Conservation (phyloP, 495 filamentous ascomycete genomes). For the Lophiotrema nucula region DNA sequence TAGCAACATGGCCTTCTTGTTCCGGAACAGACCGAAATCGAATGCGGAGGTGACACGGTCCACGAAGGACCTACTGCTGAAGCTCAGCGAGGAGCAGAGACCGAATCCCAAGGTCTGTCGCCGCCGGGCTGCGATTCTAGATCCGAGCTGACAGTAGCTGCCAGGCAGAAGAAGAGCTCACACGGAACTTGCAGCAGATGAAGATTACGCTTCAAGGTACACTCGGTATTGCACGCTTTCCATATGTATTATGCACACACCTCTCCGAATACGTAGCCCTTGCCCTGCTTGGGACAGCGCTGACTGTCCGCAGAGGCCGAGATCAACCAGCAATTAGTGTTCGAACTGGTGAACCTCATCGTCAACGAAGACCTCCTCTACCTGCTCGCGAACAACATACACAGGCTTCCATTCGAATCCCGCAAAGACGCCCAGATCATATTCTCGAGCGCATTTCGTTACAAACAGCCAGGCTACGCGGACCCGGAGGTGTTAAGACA, state of each 20-base stretch:
- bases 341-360: slow-evolving; percentile 72
- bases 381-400: slow-evolving; percentile 72
- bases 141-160: slow-evolving; percentile 2
- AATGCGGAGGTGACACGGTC: slow-evolving; percentile 56
- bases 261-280: not conserved
- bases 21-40: slow-evolving; percentile 63
- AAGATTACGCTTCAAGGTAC: slow-evolving; percentile 46
- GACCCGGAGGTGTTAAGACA: slow-evolving; percentile 83
- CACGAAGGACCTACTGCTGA: slow-evolving; percentile 56
- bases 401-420: slow-evolving; percentile 87
- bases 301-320: slow-evolving; percentile 64
- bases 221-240: slow-evolving; percentile 29
- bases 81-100: slow-evolving; percentile 42
- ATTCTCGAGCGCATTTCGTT: slow-evolving; percentile 83
- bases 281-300: slow-evolving; percentile 1
- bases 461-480: slow-evolving; percentile 61
- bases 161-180: slow-evolving; percentile 43
- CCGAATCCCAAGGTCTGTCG: slow-evolving; percentile 38
- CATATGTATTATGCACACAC: not conserved
- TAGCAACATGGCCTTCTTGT: slow-evolving; percentile 82
- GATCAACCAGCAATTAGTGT: slow-evolving; percentile 79
- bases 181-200: slow-evolving; percentile 44
- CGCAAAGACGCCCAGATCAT: slow-evolving; percentile 88
- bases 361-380: slow-evolving; percentile 87
- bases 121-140: not conserved